These are phyloP conservation scores for Pythium scleroteichum DNA, from an alignment of 352 stramenopile genomes.

Conservation along the genomic window DNA sequence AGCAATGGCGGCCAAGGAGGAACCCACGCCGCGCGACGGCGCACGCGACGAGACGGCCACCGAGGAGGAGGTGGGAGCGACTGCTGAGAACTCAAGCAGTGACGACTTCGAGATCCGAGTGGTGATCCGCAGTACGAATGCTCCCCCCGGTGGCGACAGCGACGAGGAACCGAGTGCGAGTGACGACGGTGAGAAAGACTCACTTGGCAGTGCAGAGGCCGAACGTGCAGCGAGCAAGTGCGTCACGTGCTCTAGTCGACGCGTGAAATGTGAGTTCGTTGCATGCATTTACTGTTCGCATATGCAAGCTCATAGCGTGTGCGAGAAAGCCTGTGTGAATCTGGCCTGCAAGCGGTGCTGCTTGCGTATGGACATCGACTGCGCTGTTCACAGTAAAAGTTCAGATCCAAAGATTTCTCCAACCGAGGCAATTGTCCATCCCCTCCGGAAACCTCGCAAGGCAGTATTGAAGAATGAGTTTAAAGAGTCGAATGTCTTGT, in stretches of 20 bases:
- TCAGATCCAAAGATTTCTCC: conserved; percentile 7
- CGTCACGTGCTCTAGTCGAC: conserved; percentile 11
- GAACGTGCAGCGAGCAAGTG: conserved; percentile 21
- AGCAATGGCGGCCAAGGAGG: conserved; percentile 10
- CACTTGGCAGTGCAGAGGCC: background rate
- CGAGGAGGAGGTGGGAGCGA: conserved; percentile 5
- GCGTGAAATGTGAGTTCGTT: conserved; percentile 21
- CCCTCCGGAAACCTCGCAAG: conserved; percentile 31
- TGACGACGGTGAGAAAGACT: conserved; percentile 7
- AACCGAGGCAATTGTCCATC: background rate
- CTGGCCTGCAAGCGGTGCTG: conserved; percentile 78
- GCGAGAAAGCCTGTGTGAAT: conserved; percentile 47
- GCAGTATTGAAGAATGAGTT: conserved; percentile 80
- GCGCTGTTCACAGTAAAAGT: conserved; percentile 39
- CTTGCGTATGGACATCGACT: conserved; percentile 39
- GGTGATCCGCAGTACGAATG: conserved; percentile 1
- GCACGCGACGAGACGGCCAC: conserved; percentile 12
- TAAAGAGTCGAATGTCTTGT: conserved; percentile 71
- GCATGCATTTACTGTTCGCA: no score
- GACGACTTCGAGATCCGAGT: conserved; percentile 23
- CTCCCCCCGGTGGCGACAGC: background rate
- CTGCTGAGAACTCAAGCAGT: background rate
- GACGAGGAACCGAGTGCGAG: conserved; percentile 14
- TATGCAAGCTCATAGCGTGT: conserved; percentile 9
- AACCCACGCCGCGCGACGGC: background rate